Evolutionary conservation across 805 yeast genomes (phyloP).

Genomic region (Jamesozyma lodderae): DNA sequence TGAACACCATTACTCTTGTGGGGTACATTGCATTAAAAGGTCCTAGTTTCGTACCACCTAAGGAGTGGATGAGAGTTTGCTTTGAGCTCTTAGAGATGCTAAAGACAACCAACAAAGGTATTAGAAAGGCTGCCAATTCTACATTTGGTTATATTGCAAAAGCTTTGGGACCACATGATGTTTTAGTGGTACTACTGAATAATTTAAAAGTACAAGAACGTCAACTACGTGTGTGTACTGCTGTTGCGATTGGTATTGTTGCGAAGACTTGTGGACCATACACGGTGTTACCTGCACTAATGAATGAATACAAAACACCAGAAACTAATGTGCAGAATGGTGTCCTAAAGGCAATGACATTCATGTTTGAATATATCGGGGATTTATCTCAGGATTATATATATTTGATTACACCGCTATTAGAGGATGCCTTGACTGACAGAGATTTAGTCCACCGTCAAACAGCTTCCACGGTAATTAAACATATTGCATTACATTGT

Average conservation of each 20-base stretch:
- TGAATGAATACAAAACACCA: conserved; percentile 91
- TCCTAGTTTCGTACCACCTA: conserved; percentile 75
- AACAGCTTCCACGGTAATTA: conserved; percentile 83
- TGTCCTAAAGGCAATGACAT: conserved; percentile 80
- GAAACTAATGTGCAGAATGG: conserved; percentile 94
- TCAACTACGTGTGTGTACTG: conserved; percentile 91
- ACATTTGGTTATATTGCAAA: conserved; percentile 87
- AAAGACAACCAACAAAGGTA: conserved; percentile 66
- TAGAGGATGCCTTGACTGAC: conserved; percentile 86
- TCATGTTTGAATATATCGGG: conserved; percentile 86
- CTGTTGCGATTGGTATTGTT: conserved; percentile 95
- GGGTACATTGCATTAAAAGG: conserved; percentile 76
- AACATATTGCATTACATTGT: conserved; percentile 73
- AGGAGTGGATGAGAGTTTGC: conserved; percentile 96
- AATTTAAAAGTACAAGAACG: conserved; percentile 90
- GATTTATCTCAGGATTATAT: conserved; percentile 73
- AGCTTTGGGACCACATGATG: conserved; percentile 95
- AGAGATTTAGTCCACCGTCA: conserved; percentile 90
- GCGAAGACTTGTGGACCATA: conserved; percentile 91
- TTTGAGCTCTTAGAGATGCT: conserved; percentile 84
- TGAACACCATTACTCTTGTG: conserved; percentile 64
- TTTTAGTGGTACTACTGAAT: conserved; percentile 70
- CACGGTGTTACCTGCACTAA: conserved; percentile 85
- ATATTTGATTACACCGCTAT: conserved; percentile 64
- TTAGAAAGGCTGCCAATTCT: conserved; percentile 75